Evolutionary conservation across 495 filamentous ascomycete genomes (phyloP).

Genomic region (Neurospora sp.): DNA sequence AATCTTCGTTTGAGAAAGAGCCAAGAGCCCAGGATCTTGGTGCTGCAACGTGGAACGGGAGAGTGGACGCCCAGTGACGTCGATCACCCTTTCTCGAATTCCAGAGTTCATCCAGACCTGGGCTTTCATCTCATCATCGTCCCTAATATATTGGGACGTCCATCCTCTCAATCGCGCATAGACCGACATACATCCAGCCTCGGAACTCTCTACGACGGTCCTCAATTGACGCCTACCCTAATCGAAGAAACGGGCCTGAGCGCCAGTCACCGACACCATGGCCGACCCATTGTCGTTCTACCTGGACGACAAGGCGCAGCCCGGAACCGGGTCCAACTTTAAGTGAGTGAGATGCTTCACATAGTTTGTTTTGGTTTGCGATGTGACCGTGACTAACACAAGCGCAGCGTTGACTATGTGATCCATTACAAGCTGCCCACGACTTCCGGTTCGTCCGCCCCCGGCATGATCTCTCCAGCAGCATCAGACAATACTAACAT

Average conservation of each 20-base stretch:
- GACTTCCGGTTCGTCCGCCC: slow-evolving; percentile 38
- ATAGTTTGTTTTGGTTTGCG: background rate
- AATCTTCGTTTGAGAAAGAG: background rate
- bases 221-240: background rate
- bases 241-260: background rate
- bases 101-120: background rate
- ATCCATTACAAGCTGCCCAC: slow-evolving; percentile 66
- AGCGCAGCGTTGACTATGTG: slow-evolving; percentile 77
- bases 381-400: slow-evolving; percentile 14
- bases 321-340: slow-evolving; percentile 25
- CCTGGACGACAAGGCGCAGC: slow-evolving; percentile 16
- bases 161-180: background rate
- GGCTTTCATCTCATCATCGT: background rate
- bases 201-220: background rate
- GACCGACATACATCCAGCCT: background rate
- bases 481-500: background rate
- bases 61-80: slow-evolving; percentile 6
- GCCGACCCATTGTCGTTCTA: slow-evolving; percentile 21
- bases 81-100: slow-evolving; percentile 2
- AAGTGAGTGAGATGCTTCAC: slow-evolving; percentile 15
- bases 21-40: background rate
- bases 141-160: background rate
- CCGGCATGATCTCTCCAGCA: background rate
- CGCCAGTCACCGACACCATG: slow-evolving; percentile 16
- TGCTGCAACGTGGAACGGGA: background rate